A percentile compares a stretch with the other conserved stretches of the same genome.
Conservation (phyloP, 148 eudicot genomes). For the Heliamphora exappendiculata region DNA sequence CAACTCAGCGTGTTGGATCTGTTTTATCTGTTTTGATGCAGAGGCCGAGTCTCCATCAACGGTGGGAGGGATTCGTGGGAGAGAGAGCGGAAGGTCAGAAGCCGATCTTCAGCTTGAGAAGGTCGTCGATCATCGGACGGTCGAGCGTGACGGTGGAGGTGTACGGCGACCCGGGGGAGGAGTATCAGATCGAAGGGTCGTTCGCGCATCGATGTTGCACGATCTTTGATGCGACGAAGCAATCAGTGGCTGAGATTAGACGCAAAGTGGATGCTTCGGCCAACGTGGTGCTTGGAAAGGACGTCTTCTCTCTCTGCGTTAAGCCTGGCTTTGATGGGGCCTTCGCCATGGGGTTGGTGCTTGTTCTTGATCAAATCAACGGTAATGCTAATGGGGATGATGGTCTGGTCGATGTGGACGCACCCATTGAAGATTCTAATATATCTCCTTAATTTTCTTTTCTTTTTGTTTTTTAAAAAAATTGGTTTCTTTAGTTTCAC, state of each 20-base stretch:
- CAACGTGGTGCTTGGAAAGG: constrained; percentile 65
- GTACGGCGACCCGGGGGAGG: constrained; percentile 41
- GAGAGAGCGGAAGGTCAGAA: constrained; percentile 58
- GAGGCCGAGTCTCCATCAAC: constrained; percentile 86
- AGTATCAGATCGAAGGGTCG: constrained; percentile 80
- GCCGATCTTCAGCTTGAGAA: constrained; percentile 70
- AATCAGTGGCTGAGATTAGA: constrained; percentile 60
- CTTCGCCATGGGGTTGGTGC: constrained; percentile 82
- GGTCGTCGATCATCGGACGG: constrained; percentile 84
- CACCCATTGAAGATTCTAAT: constrained; percentile 10
- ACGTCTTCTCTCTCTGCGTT: constrained; percentile 48
- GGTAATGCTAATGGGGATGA: constrained; percentile 25
- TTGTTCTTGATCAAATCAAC: constrained; percentile 69
- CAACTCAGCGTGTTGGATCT: neutral
- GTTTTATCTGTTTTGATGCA: constrained; percentile 13
- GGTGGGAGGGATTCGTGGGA: constrained; percentile 89
- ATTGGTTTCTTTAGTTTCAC: too few species aligned
- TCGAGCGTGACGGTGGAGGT: constrained; percentile 63
- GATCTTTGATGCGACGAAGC: constrained; percentile 37
- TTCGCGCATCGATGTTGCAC: constrained; percentile 56
- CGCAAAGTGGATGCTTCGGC: constrained; percentile 72
- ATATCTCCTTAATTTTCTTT: neutral
- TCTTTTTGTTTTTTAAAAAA: neutral
- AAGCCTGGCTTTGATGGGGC: constrained; percentile 76
- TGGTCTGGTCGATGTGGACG: constrained; percentile 19